These are phyloP conservation scores for Rhizopogon parksii DNA, from an alignment of 1,284 basidiomycete genomes.

Conservation along the genomic window DNA sequence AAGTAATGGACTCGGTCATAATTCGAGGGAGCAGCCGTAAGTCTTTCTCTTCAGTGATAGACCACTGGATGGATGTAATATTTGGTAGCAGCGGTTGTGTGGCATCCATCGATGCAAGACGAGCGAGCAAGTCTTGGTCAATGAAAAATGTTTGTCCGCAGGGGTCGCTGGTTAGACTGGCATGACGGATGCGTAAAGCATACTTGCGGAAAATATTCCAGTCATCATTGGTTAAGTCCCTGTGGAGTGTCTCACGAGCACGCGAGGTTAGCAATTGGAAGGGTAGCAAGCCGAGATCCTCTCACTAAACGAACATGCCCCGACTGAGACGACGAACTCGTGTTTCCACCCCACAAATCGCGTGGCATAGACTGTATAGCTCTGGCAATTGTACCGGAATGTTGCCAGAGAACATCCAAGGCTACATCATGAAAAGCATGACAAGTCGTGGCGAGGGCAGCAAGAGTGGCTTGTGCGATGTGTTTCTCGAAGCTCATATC, in stretches of 20 bases:
- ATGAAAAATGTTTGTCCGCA: not conserved
- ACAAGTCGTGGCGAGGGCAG: slow-evolving; percentile 7
- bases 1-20: not conserved
- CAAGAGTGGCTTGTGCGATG: not conserved
- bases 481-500: not conserved
- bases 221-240: not conserved
- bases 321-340: not conserved
- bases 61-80: not conserved
- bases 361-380: slow-evolving; percentile 4
- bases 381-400: slow-evolving; percentile 2
- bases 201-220: slow-evolving; percentile 3
- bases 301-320: not conserved
- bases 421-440: slow-evolving; percentile 2
- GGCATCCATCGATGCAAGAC: not conserved
- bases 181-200: slow-evolving; percentile 2
- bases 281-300: not conserved
- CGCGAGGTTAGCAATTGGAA: not conserved
- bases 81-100: not conserved
- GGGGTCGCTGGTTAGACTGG: not conserved
- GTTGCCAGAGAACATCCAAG: slow-evolving; percentile 4
- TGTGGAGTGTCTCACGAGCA: not conserved
- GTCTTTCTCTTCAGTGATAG: not conserved
- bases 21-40: not conserved
- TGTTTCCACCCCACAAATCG: not conserved
- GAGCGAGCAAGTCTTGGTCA: not conserved